Conservation (phyloP, 495 filamentous ascomycete genomes). For the Glonium stellatum region DNA sequence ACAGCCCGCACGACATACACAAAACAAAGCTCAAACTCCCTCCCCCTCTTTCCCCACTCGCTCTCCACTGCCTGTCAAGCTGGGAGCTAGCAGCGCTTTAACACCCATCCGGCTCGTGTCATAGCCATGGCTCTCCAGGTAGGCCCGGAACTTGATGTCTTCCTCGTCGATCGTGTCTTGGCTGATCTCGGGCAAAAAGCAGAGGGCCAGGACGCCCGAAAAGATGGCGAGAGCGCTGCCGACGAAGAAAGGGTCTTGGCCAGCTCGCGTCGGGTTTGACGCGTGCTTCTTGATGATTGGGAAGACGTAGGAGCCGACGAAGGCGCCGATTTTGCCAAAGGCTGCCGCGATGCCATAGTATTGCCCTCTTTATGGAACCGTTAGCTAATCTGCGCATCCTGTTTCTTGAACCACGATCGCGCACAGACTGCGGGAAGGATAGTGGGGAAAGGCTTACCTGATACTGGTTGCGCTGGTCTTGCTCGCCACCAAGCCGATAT, state of each 20-base stretch:
- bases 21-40: too few species aligned
- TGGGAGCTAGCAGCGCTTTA: conserved; percentile 20
- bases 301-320: conserved; percentile 81
- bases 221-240: conserved; percentile 32
- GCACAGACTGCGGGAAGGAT: background rate
- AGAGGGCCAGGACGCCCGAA: conserved; percentile 29
- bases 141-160: conserved; percentile 57
- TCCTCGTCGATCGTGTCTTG: conserved; percentile 38
- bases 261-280: conserved; percentile 49
- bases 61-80: background rate
- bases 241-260: conserved; percentile 60
- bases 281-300: conserved; percentile 61
- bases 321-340: conserved; percentile 78
- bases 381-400: background rate
- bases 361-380: conserved; percentile 48
- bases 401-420: background rate
- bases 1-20: too few species aligned
- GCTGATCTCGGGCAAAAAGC: conserved; percentile 33
- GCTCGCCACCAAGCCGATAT: conserved; percentile 79
- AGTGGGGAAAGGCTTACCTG: conserved; percentile 33
- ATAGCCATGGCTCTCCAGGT: conserved; percentile 60
- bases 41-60: background rate
- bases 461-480: conserved; percentile 84
- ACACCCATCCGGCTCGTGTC: conserved; percentile 61
- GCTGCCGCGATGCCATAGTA: conserved; percentile 90